A percentile compares a stretch with the other conserved stretches of the same genome.
These are phyloP conservation scores for Diatrype stigma DNA, from an alignment of 2,329 filamentous ascomycete genomes.

Conservation along the genomic window DNA sequence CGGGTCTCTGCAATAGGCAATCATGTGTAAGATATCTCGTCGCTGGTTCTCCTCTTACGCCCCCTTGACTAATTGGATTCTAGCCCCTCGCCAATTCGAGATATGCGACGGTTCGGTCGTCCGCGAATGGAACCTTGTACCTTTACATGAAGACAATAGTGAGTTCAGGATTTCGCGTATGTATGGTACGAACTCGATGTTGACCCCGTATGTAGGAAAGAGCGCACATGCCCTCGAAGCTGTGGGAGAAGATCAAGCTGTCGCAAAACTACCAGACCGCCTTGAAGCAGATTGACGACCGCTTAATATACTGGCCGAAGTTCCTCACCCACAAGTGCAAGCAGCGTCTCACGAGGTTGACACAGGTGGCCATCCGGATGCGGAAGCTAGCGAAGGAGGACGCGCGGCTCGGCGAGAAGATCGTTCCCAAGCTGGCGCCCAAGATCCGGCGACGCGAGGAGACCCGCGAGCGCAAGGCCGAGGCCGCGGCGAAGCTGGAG, in stretches of 20 bases:
- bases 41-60: background rate
- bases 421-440: slow-evolving; percentile 85
- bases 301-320: slow-evolving; percentile 90
- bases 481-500: slow-evolving; percentile 88
- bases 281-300: slow-evolving; percentile 79
- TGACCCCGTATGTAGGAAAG: slow-evolving; percentile 38
- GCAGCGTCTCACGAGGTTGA: slow-evolving; percentile 86
- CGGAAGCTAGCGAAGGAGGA: slow-evolving; percentile 83
- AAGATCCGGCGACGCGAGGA: slow-evolving; percentile 78
- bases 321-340: slow-evolving; percentile 94
- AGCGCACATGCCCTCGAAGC: slow-evolving; percentile 79
- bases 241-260: slow-evolving; percentile 91
- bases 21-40: background rate
- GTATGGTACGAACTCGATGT: background rate
- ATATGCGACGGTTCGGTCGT: slow-evolving; percentile 86
- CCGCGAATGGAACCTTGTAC: slow-evolving; percentile 78
- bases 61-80: slow-evolving; percentile 31
- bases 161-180: background rate
- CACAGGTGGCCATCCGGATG: slow-evolving; percentile 82
- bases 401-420: slow-evolving; percentile 78
- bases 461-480: slow-evolving; percentile 71
- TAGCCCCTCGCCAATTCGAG: slow-evolving; percentile 85
- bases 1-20: slow-evolving; percentile 36
- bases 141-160: slow-evolving; percentile 93
- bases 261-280: slow-evolving; percentile 89